phyloP scores from a whole-genome alignment of 2,329 filamentous ascomycete genomes.

The Fusarium redolens region DNA sequence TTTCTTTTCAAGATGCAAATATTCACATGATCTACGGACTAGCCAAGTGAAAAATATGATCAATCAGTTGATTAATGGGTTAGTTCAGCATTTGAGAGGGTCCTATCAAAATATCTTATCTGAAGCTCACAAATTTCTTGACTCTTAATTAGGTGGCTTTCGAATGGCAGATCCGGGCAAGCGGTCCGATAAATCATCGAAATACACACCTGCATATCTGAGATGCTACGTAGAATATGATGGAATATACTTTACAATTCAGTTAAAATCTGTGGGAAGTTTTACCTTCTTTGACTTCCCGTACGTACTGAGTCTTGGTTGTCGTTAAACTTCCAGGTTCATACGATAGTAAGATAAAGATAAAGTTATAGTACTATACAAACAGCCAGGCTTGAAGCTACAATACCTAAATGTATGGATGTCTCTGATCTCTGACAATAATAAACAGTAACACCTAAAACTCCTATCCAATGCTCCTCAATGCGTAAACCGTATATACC shows the following conservation, averaged over 20 bases:
- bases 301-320: neutral
- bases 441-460: constrained; percentile 12
- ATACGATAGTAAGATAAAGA: neutral
- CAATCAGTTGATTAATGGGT: constrained; percentile 1
- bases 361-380: neutral
- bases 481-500: constrained; percentile 9
- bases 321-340: neutral
- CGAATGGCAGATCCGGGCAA: constrained; percentile 3
- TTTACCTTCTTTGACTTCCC: neutral
- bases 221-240: neutral
- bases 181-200: neutral
- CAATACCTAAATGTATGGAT: neutral
- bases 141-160: neutral
- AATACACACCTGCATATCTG: neutral
- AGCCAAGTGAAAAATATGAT: neutral
- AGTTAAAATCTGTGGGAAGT: neutral
- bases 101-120: neutral
- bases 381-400: neutral
- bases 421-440: neutral
- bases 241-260: neutral
- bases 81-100: neutral
- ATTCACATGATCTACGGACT: constrained; percentile 10
- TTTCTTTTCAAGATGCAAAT: constrained; percentile 18
- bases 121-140: neutral
- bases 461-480: constrained; percentile 15